A percentile compares a stretch with the other conserved stretches of the same genome.
phyloP scores from a whole-genome alignment of 108 stramenopile species.

The Cylindrotheca fusiformis region DNA sequence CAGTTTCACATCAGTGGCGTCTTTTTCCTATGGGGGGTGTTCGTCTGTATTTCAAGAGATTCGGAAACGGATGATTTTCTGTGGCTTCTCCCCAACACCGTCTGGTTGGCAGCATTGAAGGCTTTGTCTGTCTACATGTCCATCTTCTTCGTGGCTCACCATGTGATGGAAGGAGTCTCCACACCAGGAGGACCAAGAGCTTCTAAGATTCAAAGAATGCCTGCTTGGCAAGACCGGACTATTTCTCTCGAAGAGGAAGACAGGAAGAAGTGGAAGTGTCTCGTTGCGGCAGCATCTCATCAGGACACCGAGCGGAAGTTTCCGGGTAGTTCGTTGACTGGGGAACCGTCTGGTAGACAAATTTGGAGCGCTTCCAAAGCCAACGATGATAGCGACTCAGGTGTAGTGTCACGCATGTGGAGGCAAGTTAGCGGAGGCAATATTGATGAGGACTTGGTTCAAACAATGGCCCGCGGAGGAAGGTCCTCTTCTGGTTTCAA shows the following conservation, averaged over 20 bases:
- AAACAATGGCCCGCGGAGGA: conserved; percentile 41
- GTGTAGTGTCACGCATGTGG: neutral
- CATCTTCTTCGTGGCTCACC: conserved; percentile 20
- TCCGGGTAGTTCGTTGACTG: conserved; percentile 41
- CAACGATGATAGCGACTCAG: neutral
- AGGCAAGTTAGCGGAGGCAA: conserved; percentile 6
- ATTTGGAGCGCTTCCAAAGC: conserved; percentile 46
- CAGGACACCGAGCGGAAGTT: conserved; percentile 41
- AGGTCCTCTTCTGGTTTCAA: conserved; percentile 56
- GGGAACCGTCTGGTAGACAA: conserved; percentile 79
- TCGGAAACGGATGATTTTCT: conserved; percentile 5
- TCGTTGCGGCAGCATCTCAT: conserved; percentile 74
- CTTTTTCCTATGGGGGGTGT: conserved; percentile 26
- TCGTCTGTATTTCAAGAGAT: conserved; percentile 9
- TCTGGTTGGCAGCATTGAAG: conserved; percentile 7
- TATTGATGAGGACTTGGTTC: conserved; percentile 8
- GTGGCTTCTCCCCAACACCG: neutral
- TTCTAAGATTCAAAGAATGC: conserved; percentile 63
- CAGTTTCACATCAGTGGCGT: conserved; percentile 27
- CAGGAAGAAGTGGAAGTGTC: conserved; percentile 50
- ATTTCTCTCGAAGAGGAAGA: conserved; percentile 10
- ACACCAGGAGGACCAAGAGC: conserved; percentile 74
- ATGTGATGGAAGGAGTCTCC: conserved; percentile 53
- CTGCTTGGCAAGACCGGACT: conserved; percentile 52
- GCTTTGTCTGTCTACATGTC: conserved; percentile 11